Percentiles rank a stretch among this genome's conserved stretches.
These are phyloP conservation scores for Mycena capillaripes DNA, from an alignment of 768 basidiomycete species.

Conservation along the genomic window DNA sequence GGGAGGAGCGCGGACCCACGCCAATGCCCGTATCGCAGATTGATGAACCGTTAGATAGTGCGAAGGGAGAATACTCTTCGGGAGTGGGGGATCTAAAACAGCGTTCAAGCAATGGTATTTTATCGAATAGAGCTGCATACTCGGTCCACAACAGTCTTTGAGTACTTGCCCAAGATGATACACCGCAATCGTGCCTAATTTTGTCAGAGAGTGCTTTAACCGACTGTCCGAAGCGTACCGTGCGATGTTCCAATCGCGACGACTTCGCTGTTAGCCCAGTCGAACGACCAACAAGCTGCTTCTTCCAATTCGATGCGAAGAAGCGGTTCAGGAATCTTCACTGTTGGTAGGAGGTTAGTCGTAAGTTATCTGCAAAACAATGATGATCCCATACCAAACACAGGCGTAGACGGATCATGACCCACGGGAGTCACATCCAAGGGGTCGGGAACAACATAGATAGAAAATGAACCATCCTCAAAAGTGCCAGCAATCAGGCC, in stretches of 20 bases:
- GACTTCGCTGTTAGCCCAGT: slow-evolving; percentile 91
- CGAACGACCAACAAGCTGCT: slow-evolving; percentile 82
- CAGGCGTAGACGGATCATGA: slow-evolving; percentile 50
- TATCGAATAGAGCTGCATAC: slow-evolving; percentile 43
- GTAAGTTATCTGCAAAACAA: background rate
- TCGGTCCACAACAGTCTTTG: slow-evolving; percentile 44
- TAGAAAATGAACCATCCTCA: slow-evolving; percentile 86
- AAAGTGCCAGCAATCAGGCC: slow-evolving; percentile 90
- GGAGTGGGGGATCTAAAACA: slow-evolving; percentile 41
- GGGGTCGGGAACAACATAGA: slow-evolving; percentile 88
- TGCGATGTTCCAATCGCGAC: slow-evolving; percentile 89
- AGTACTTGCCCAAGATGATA: slow-evolving; percentile 66
- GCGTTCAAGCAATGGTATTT: background rate
- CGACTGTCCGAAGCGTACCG: slow-evolving; percentile 60
- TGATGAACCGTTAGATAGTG: slow-evolving; percentile 84
- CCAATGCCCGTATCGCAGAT: slow-evolving; percentile 80
- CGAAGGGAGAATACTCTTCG: slow-evolving; percentile 70
- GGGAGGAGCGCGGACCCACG: slow-evolving; percentile 82
- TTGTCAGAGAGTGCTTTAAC: slow-evolving; percentile 18
- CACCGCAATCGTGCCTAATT: slow-evolving; percentile 66
- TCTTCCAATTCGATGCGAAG: slow-evolving; percentile 83
- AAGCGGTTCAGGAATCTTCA: slow-evolving; percentile 72
- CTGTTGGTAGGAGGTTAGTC: slow-evolving; percentile 49
- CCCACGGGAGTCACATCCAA: slow-evolving; percentile 54
- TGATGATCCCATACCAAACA: slow-evolving; percentile 62